Evolutionary conservation across 768 basidiomycete genomes (phyloP), one percentile per base, ranked within the genome.

Genomic region (Astraeus odoratus): DNA sequence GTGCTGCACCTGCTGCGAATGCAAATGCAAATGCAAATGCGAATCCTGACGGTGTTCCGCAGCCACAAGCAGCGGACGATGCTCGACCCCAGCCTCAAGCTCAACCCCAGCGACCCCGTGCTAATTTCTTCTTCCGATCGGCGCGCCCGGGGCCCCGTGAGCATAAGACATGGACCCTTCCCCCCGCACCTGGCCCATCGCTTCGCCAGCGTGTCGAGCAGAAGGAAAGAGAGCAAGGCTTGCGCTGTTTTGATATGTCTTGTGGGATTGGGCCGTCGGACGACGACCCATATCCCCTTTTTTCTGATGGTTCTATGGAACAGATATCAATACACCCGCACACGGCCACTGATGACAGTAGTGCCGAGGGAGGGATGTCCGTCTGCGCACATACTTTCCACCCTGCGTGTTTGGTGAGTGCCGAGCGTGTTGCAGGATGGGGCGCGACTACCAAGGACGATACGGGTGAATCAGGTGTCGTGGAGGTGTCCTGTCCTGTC

Each of bases 191-290:
- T 2, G 86, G 86, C 0, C 73, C 71, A 26, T 84, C 85, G 5
- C 64, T 88, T 35, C 81, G 87, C 22, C 78, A 88, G 59, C 75
- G 80, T 5, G 70, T 90, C 15, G 87, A 90, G 60, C 72, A 75
- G 47, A 71, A 76, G 44, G 87, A 89, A 61, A 75, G 81, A 18
- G 83, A 86, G 57, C 73, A 76, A 18, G 86, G 84, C 1, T 56
- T 86, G 53, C 70, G 87, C 39, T 90, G 87, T 58, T 76, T 68
- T 30, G 86, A 88, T 54, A 64, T 79, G 23, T 79, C 77, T 48
- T 90, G 87, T 60, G 84, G 83, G 2, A 58, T 87, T 23, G 87
- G 85, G 0, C 84, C 84, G 6, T 79, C 77, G 12, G 84, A 86
- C 46, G 84, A 86, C 13, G 82, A 85, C 34, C 83, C 83, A 12